A percentile compares a stretch with the other conserved stretches of the same genome.
These are phyloP conservation scores for Rhizophagus prolifer DNA, from an alignment of 192 early-diverging fungal species.

Conservation along the genomic window DNA sequence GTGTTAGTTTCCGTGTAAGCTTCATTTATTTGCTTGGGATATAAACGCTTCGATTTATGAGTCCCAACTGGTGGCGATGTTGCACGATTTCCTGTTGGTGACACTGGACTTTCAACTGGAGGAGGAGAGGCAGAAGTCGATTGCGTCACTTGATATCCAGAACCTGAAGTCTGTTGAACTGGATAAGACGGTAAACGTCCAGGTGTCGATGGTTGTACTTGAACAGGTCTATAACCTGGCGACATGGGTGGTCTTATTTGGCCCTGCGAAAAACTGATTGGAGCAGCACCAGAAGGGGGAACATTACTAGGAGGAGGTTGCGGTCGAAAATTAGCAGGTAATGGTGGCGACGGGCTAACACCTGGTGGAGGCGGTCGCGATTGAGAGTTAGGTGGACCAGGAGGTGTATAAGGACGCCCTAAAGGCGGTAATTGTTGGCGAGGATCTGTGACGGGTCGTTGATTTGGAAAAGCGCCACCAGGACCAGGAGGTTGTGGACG, in stretches of 20 bases:
- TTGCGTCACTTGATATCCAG: not conserved
- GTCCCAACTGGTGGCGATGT: slow-evolving; percentile 31
- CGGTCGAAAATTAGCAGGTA: not conserved
- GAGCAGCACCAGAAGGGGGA: not conserved
- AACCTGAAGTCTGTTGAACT: slow-evolving; percentile 1
- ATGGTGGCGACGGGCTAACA: not conserved
- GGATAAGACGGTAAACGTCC: slow-evolving; percentile 28
- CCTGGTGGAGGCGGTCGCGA: not conserved
- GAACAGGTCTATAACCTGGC: slow-evolving; percentile 9
- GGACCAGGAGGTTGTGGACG: not conserved
- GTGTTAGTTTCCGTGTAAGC: slow-evolving; percentile 40
- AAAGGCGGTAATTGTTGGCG: not conserved
- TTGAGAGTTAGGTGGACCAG: not conserved
- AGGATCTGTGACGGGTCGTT: not conserved
- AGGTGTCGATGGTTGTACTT: slow-evolving; percentile 12
- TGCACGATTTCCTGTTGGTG: slow-evolving; percentile 4
- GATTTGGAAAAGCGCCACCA: not conserved
- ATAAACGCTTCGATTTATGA: slow-evolving; percentile 51
- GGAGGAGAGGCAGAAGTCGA: slow-evolving; percentile 28
- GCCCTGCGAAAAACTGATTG: not conserved
- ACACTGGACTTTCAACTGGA: slow-evolving; percentile 10
- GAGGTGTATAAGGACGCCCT: not conserved
- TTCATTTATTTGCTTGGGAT: slow-evolving; percentile 49
- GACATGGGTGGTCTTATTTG: slow-evolving; percentile 24
- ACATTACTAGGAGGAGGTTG: not conserved